Base-by-base conservation (phyloP, 306 rosid genomes). In the Cucumis cinereus region DNA sequence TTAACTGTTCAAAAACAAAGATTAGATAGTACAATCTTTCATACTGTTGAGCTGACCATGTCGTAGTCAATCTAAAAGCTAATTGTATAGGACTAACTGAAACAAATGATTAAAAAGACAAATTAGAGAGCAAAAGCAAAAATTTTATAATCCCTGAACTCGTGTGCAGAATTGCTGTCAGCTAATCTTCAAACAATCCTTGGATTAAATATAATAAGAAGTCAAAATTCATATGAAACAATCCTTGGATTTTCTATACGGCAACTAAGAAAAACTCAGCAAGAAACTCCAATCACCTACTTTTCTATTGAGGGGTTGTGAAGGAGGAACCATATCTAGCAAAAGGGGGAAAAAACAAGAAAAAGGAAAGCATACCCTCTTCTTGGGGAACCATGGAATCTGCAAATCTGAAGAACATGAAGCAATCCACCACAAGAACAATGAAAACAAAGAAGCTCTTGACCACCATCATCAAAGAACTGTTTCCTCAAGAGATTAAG, bases 351-450 rank as follows among this genome's bases (percentile, higher is more conserved):
- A 33, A 4, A 4, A 33, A 33, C 35, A 36, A 6, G 35, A 3
- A 57, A 73, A 64, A 33, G 55, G 13, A 58, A 33, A 12, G 60
- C 57, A 13, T 79, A 87, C 95, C 91, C 85, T 91, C 97, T 50
- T 88, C 82, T 55, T 85, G 89, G 45, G 93, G 85, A 45, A 91
- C 43, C 72, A 55, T 82, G 22, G 93, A 77, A 45, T 83, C 84
- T 16, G 86, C 84, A 83, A 85, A 67, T 77, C 84, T 71, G 69
- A 77, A 87, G 77, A 81, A 79, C 23, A 54, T 43, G 80, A 87
- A 85, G 81, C 84, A 79, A 78, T 77, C 82, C 47, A 79, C 28
- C 33, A 81, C 79, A 71, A 85, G 10, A 47, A 86, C 36, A 36
- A 85, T 38, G 66, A 81, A 63, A 33, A 74, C 74, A 55, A 77